These are phyloP conservation scores for Chrysoporthe deuterocubensis DNA, from an alignment of 2,329 filamentous ascomycete genomes.

Conservation along the genomic window DNA sequence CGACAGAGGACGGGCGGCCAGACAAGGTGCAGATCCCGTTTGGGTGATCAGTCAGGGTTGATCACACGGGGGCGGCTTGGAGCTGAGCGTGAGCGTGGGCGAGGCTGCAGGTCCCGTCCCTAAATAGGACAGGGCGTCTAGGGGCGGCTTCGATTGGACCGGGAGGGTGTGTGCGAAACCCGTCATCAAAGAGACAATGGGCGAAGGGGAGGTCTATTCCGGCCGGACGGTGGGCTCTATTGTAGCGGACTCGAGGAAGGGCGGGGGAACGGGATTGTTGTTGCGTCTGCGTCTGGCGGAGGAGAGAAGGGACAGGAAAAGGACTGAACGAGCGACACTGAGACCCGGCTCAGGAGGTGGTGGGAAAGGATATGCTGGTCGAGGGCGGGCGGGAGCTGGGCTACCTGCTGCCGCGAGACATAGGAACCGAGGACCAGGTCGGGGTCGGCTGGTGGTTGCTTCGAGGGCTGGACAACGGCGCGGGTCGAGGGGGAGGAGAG, in stretches of 20 bases:
- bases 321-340: conserved; percentile 11
- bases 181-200: conserved; percentile 4
- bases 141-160: conserved; percentile 1
- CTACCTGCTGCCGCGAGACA: conserved; percentile 8
- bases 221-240: background rate
- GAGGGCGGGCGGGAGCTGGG: background rate
- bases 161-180: background rate
- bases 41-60: conserved; percentile 24
- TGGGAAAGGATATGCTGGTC: background rate
- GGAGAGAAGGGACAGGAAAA: background rate
- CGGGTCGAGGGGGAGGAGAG: conserved; percentile 9
- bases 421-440: conserved; percentile 15
- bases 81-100: conserved; percentile 24
- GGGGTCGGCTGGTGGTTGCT: conserved; percentile 17
- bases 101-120: conserved; percentile 27
- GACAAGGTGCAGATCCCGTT: conserved; percentile 23
- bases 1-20: conserved; percentile 21
- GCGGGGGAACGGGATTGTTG: conserved; percentile 2
- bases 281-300: conserved; percentile 4
- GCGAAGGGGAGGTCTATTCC: conserved; percentile 1
- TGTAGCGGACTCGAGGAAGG: background rate
- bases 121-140: conserved; percentile 24
- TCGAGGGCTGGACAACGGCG: conserved; percentile 17
- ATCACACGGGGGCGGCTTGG: conserved; percentile 14
- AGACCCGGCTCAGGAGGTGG: conserved; percentile 17